phyloP scores from a whole-genome alignment of 208 protist species.

The Crithidia expoeki region DNA sequence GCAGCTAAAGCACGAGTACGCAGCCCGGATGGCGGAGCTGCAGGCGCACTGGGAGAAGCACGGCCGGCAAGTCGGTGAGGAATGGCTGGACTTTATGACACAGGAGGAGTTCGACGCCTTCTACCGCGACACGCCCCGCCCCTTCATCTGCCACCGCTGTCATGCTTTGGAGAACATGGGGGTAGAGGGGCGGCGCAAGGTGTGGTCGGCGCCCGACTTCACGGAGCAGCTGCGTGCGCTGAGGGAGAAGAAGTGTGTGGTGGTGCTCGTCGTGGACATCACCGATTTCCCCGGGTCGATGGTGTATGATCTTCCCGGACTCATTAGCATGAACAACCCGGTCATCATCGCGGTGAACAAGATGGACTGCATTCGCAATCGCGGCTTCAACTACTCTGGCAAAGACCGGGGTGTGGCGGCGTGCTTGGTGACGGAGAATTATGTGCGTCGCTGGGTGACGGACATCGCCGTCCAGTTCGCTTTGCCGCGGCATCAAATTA shows the following conservation, averaged over 20 bases:
- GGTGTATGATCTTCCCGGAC: constrained; percentile 87
- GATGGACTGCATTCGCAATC: constrained; percentile 90
- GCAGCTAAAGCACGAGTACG: constrained; percentile 74
- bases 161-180: constrained; percentile 88
- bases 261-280: constrained; percentile 91
- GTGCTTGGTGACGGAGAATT: constrained; percentile 70
- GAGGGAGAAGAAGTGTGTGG: constrained; percentile 80
- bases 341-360: constrained; percentile 93
- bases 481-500: constrained; percentile 79
- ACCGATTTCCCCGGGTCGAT: constrained; percentile 92
- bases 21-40: constrained; percentile 88
- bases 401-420: constrained; percentile 76
- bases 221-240: constrained; percentile 83
- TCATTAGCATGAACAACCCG: constrained; percentile 93
- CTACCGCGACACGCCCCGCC: constrained; percentile 67
- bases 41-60: constrained; percentile 90
- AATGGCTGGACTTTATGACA: constrained; percentile 95
- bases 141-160: constrained; percentile 90
- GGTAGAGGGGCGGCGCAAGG: constrained; percentile 72
- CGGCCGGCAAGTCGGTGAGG: constrained; percentile 89
- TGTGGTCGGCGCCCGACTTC: constrained; percentile 93
- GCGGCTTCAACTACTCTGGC: constrained; percentile 80
- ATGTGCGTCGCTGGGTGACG: constrained; percentile 79
- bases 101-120: constrained; percentile 93
- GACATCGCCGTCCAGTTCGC: constrained; percentile 84